Evolutionary conservation across 2,329 filamentous ascomycete genomes (phyloP), one percentile per base, ranked within the genome.

Genomic region (Hypoxylon sp.): DNA sequence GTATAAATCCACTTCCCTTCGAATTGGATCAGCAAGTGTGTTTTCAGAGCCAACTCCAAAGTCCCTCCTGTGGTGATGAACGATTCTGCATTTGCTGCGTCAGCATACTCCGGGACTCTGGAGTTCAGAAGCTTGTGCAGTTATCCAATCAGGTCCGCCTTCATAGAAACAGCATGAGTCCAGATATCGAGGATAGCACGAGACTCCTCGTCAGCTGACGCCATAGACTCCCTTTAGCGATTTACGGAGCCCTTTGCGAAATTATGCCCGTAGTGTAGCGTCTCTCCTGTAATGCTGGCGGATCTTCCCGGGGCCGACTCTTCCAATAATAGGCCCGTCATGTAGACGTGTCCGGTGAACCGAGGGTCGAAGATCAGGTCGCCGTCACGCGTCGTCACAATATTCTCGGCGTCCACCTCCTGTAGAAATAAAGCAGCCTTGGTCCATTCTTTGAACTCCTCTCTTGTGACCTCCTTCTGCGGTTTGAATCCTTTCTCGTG

Each of bases 221-320:
- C 61, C 6, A 71, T 37, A 1, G 65, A 70, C 48, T 72, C 60
- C 34, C 68, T 63, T 49, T 73, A 68, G 17, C 69, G 70, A 52
- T 72, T 71, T 2, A 68, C 71, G 1, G n/a, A 15, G 1, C 72
- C 71, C 6, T 1, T 49, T 26, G 64, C 55, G 43, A 74, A 71
- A 39, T 72, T 73, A 56, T 74, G 73, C 32, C 68, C 69, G 48
- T 68, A 73, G 24, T 26, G 58, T 8, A 73, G 17, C 22, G 32
- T 30, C 34, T 67, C 53, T 13, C 59, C 60, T 1, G 68, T 71
- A n/a, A 71, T 65, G 30, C 71, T 74, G 6, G 71, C 69, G 1
- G 70, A 71, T 32, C 24, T 47, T 1, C 7, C 6, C 15, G n/a
- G 2, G 2, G 2, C 54, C 1, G 64, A 67, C 30, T 67, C 53